These are phyloP conservation scores for Prunus persica DNA, from an alignment of 306 rosid species.

Conservation along the genomic window DNA sequence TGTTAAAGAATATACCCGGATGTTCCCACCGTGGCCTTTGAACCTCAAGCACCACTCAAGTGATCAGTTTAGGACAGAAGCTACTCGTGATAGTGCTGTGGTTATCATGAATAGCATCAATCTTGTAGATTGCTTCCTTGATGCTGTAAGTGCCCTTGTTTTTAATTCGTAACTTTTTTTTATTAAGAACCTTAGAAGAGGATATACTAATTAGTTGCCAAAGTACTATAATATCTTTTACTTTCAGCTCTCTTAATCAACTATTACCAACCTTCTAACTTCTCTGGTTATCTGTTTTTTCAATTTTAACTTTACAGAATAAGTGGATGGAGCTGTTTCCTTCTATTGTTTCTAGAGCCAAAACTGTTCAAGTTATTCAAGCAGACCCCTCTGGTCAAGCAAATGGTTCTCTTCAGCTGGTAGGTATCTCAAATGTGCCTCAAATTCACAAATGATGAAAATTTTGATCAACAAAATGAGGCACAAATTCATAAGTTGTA, in stretches of 20 bases:
- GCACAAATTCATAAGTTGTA: too few relatives aligned
- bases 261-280: background rate
- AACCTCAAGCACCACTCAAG: slow-evolving; percentile 45
- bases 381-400: slow-evolving; percentile 79
- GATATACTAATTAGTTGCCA: background rate
- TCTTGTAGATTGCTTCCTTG: slow-evolving; percentile 89
- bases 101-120: slow-evolving; percentile 94
- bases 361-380: slow-evolving; percentile 76
- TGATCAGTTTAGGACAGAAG: slow-evolving; percentile 60
- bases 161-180: background rate
- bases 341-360: slow-evolving; percentile 79
- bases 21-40: slow-evolving; percentile 56
- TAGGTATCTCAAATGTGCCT: slow-evolving; percentile 22
- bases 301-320: slow-evolving; percentile 31
- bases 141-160: slow-evolving; percentile 52
- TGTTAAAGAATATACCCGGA: slow-evolving; percentile 61
- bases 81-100: slow-evolving; percentile 66
- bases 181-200: too few relatives aligned
- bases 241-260: background rate
- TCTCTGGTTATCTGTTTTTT: background rate
- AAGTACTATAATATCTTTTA: background rate
- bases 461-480: too few relatives aligned
- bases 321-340: slow-evolving; percentile 97
- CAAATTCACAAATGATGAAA: background rate
- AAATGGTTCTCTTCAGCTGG: slow-evolving; percentile 83